Base-by-base conservation (phyloP, 1,284 basidiomycete genomes). In the Cryptococcus sp. region DNA sequence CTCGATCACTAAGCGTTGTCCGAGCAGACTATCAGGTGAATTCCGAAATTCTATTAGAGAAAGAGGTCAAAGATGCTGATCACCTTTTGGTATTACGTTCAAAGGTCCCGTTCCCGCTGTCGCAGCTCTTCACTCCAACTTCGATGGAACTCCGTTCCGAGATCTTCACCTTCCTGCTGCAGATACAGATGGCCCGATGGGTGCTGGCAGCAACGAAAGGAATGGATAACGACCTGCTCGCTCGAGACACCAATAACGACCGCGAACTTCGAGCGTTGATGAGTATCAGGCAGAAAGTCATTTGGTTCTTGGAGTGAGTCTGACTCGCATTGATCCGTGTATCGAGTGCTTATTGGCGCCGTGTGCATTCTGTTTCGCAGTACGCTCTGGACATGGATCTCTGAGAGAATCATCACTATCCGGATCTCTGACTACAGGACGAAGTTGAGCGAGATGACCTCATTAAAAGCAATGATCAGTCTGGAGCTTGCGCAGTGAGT, bases 241-340 rank as follows among this genome's bases (percentile, higher is more conserved):
- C 41, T 15, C 50, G 47, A n/a, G 19, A 10, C 48, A 8, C 13
- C n/a, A 53, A 40, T 11, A 46, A 41, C 8, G 48, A 50, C 39
- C 77, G 77, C 25, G 84, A 86, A 50, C 61, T 87, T 62, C 88
- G 88, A 74, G 80, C 81, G 17, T 85, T 91, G 65, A 88, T 89
- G 74, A 85, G 85, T 0, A 83, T 91, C 78, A 79, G 89, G 60
- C 86, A 87, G 62, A 86, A 86, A 56, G 68, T 92, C 54, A 86
- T 85, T 51, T 93, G 91, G 91, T 86, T 92, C 64, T 82, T 90
- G 68, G 89, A 90, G 90, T 91, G 70, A 71, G 88, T 82, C 10
- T n/a, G 20, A 35, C 47, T 15, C 20, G 11, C 15, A 41, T 20
- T 8, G 46, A 3, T 22, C 3, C 19, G 19, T 27, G 7, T 27